Conservation (phyloP, 2,329 filamentous ascomycete species). For the Apiospora sp. region DNA sequence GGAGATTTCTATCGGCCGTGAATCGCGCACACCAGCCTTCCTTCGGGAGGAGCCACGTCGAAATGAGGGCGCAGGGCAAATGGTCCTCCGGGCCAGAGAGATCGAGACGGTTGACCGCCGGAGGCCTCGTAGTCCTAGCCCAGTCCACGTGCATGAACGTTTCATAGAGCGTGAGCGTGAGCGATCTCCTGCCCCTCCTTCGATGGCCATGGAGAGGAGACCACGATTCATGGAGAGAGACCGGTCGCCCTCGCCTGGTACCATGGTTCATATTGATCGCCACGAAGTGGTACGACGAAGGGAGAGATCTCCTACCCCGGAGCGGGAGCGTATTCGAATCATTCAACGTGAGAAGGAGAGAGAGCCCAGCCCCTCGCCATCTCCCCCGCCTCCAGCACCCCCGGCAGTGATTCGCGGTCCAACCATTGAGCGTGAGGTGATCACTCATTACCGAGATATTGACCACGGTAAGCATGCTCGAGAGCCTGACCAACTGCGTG, state of each 20-base stretch:
- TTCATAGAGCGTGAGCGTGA: constrained; percentile 55
- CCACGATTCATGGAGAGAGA: constrained; percentile 52
- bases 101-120: constrained; percentile 61
- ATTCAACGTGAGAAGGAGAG: constrained; percentile 58
- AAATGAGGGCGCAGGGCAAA: constrained; percentile 55
- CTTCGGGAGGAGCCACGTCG: constrained; percentile 59
- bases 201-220: constrained; percentile 44
- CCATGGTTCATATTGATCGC: constrained; percentile 37
- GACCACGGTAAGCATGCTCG: constrained; percentile 74
- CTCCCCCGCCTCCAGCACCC: constrained; percentile 66
- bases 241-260: constrained; percentile 44
- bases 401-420: constrained; percentile 76
- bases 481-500: not conserved
- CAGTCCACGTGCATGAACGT: constrained; percentile 43
- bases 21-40: constrained; percentile 58
- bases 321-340: constrained; percentile 54
- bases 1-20: constrained; percentile 52
- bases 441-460: constrained; percentile 86
- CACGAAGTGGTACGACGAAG: constrained; percentile 39
- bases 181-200: constrained; percentile 48
- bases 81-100: constrained; percentile 64
- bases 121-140: constrained; percentile 54
- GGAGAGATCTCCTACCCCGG: constrained; percentile 48
- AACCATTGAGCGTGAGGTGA: constrained; percentile 86
- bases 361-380: constrained; percentile 56